These are phyloP conservation scores for Strobilomyces dryophilus DNA, from an alignment of 768 basidiomycete genomes.

Conservation along the genomic window DNA sequence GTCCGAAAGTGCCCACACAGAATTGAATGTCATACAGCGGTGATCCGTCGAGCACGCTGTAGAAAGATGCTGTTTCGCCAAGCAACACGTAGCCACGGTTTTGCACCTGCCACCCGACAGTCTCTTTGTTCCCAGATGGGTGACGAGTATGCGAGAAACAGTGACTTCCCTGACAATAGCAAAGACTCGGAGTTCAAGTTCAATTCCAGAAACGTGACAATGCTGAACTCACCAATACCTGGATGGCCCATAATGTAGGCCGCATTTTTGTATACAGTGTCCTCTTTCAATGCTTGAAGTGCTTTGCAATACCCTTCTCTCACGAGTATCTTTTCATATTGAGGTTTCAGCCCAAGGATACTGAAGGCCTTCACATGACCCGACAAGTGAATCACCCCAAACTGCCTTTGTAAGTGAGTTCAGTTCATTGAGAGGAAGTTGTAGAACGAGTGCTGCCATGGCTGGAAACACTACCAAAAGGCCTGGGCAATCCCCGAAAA, in stretches of 20 bases:
- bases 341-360: too few species aligned
- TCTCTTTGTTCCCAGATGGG: not conserved
- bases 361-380: too few species aligned
- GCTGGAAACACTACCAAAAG: too few species aligned
- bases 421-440: too few species aligned
- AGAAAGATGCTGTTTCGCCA: not conserved
- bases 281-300: not conserved
- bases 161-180: not conserved
- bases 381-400: too few species aligned
- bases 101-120: not conserved
- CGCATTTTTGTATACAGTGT: not conserved
- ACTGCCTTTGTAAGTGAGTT: too few species aligned
- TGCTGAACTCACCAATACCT: not conserved
- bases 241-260: not conserved
- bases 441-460: too few species aligned
- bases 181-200: not conserved
- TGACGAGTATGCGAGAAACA: not conserved
- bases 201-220: not conserved
- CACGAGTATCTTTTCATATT: slow-evolving; percentile 21
- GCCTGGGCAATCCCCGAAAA: too few species aligned
- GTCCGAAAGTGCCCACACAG: not conserved
- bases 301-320: not conserved
- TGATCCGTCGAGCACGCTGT: not conserved
- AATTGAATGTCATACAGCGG: too few species aligned
- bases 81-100: not conserved